Percentiles rank a stretch among this genome's conserved stretches.
Evolutionary conservation across 2,329 filamentous ascomycete species (phyloP).

Genomic region (Metarhizium guizhouense): DNA sequence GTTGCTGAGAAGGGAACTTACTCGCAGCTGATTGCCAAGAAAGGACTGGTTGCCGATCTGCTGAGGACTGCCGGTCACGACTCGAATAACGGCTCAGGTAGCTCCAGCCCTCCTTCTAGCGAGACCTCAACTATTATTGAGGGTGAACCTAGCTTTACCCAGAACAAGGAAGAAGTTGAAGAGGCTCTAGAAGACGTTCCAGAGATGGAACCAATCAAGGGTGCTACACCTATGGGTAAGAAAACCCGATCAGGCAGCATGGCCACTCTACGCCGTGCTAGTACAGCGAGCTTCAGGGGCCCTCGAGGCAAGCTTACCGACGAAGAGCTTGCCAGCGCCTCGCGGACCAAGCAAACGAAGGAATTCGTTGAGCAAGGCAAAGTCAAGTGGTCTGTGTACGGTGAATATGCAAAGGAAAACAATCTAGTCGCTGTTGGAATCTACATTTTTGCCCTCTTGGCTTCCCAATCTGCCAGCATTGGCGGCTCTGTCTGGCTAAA

Average conservation of each 20-base stretch:
- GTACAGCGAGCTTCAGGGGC: slow-evolving; percentile 81
- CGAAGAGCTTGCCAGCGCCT: slow-evolving; percentile 63
- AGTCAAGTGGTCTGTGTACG: slow-evolving; percentile 90
- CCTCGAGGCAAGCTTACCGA: slow-evolving; percentile 77
- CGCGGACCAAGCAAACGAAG: slow-evolving; percentile 77
- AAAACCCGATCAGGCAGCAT: slow-evolving; percentile 61
- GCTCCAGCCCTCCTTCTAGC: slow-evolving; percentile 37
- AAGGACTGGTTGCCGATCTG: slow-evolving; percentile 78
- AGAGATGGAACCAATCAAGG: slow-evolving; percentile 68
- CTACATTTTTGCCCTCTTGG: slow-evolving; percentile 69
- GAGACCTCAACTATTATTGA: slow-evolving; percentile 51
- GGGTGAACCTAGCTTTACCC: slow-evolving; percentile 32
- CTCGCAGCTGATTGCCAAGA: slow-evolving; percentile 84
- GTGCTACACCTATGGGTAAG: slow-evolving; percentile 33
- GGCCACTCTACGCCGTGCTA: slow-evolving; percentile 78
- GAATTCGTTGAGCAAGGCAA: slow-evolving; percentile 91
- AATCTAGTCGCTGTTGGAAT: slow-evolving; percentile 76
- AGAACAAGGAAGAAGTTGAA: slow-evolving; percentile 59
- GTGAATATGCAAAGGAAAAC: slow-evolving; percentile 90
- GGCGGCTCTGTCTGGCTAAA: slow-evolving; percentile 90
- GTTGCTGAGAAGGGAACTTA: slow-evolving; percentile 86
- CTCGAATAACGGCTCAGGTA: slow-evolving; percentile 32
- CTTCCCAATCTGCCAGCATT: slow-evolving; percentile 74
- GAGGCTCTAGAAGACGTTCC: slow-evolving; percentile 70
- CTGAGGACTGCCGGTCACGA: slow-evolving; percentile 66